phyloP scores from a whole-genome alignment of 306 rosid genomes.

The Rubus parviflorus region DNA sequence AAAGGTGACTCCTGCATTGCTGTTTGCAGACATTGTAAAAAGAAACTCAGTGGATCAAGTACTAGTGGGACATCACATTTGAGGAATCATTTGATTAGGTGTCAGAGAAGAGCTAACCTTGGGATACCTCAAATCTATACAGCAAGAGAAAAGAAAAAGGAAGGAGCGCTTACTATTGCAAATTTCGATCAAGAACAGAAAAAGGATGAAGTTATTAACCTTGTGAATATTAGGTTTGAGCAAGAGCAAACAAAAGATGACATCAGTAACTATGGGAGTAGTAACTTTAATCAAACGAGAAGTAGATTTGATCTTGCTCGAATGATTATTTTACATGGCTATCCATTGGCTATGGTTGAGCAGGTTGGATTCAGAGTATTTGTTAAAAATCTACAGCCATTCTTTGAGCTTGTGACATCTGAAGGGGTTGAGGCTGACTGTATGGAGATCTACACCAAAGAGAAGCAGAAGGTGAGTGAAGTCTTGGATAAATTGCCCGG shows the following conservation, averaged over 20 bases:
- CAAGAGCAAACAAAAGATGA: constrained; percentile 83
- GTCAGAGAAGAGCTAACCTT: constrained; percentile 80
- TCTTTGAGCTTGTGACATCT: constrained; percentile 76
- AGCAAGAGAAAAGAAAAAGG: constrained; percentile 88
- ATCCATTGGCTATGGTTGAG: constrained; percentile 93
- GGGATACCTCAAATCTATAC: constrained; percentile 61
- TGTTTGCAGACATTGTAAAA: constrained; percentile 93
- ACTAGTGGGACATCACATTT: constrained; percentile 98
- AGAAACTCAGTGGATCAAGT: constrained; percentile 98
- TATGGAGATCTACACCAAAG: constrained; percentile 77
- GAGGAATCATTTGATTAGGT: constrained; percentile 92
- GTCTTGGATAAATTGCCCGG: constrained; percentile 93
- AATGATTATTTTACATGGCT: constrained; percentile 94
- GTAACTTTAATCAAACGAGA: constrained; percentile 81
- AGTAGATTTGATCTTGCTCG: constrained; percentile 96
- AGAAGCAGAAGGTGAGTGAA: constrained; percentile 86
- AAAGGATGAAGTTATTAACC: constrained; percentile 69
- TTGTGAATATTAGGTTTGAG: constrained; percentile 85
- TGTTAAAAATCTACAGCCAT: constrained; percentile 89
- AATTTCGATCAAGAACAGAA: constrained; percentile 74
- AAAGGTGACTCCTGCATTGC: constrained; percentile 90
- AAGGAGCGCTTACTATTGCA: constrained; percentile 61
- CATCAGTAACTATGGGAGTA: constrained; percentile 40
- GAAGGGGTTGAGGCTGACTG: constrained; percentile 90
- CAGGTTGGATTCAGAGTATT: constrained; percentile 91